Conservation (phyloP, 768 basidiomycete genomes). For the Trametes sanguinea region DNA sequence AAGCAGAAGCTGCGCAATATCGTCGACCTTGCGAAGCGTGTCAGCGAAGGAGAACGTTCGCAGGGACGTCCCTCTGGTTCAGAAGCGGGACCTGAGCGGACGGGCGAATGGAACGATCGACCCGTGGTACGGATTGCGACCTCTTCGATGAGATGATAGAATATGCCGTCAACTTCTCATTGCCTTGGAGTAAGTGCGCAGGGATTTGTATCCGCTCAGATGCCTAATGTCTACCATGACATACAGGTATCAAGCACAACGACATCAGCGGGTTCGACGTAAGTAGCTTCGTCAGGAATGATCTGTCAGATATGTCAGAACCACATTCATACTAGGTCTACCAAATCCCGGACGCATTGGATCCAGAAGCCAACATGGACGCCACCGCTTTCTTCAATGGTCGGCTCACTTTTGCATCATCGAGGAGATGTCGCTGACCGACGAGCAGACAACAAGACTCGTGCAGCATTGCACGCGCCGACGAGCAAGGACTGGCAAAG, state of each 20-base stretch:
- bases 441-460: slow-evolving; percentile 49
- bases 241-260: background rate
- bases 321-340: slow-evolving; percentile 12
- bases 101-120: slow-evolving; percentile 53
- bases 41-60: background rate
- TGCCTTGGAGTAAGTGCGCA: slow-evolving; percentile 50
- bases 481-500: slow-evolving; percentile 51
- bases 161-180: slow-evolving; percentile 72
- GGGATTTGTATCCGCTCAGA: background rate
- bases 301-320: slow-evolving; percentile 11
- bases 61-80: slow-evolving; percentile 35
- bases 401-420: slow-evolving; percentile 28
- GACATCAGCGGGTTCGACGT: slow-evolving; percentile 19
- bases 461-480: slow-evolving; percentile 68
- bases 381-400: slow-evolving; percentile 64
- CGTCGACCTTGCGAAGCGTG: background rate
- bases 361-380: slow-evolving; percentile 52
- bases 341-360: slow-evolving; percentile 37
- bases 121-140: slow-evolving; percentile 52
- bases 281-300: background rate
- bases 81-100: slow-evolving; percentile 50
- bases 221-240: background rate
- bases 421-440: background rate
- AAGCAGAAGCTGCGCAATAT: background rate
- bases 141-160: slow-evolving; percentile 66